A percentile compares a stretch with the other conserved stretches of the same genome.
phyloP scores from a whole-genome alignment of 2,329 filamentous ascomycete species.

The Penicillium sp. region DNA sequence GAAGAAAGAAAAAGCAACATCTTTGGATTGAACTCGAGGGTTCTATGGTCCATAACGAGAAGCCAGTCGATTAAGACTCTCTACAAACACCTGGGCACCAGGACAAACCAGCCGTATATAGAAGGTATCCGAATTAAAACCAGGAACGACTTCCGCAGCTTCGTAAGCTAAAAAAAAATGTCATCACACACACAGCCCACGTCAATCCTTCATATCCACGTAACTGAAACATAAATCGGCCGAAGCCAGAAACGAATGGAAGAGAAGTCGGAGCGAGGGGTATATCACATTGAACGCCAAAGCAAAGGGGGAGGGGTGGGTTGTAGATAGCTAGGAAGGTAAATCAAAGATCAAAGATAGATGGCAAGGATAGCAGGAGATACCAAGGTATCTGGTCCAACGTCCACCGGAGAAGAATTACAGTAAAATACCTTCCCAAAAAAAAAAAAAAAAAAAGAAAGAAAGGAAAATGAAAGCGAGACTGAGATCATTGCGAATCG shows the following conservation, averaged over 20 bases:
- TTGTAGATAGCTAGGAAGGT: conserved; percentile 5
- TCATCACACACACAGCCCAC: conserved; percentile 16
- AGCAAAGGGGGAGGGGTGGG: conserved; percentile 7
- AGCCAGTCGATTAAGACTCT: conserved; percentile 4
- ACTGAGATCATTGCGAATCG: conserved; percentile 20
- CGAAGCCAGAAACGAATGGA: conserved; percentile 22
- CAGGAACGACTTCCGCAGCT: conserved; percentile 2
- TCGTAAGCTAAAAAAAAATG: conserved; percentile 10
- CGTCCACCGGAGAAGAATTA: background rate
- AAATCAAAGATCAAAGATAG: background rate
- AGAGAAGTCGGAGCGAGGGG: conserved; percentile 33
- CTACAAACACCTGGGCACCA: conserved; percentile 1
- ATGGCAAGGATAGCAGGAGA: background rate
- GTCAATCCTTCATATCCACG: conserved; percentile 20
- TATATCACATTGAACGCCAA: conserved; percentile 44
- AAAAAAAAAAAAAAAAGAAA: no score
- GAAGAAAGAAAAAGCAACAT: no score
- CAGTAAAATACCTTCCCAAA: background rate
- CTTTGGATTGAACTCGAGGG: no score
- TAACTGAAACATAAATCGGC: conserved; percentile 22
- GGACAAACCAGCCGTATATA: conserved; percentile 1
- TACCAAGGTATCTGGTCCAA: background rate
- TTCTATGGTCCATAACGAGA: background rate
- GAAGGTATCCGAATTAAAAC: conserved; percentile 5
- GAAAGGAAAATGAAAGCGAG: no score